A percentile compares a stretch with the other conserved stretches of the same genome.
Evolutionary conservation across 805 yeast species (phyloP).

Genomic region (Wickerhamomyces mucosus): DNA sequence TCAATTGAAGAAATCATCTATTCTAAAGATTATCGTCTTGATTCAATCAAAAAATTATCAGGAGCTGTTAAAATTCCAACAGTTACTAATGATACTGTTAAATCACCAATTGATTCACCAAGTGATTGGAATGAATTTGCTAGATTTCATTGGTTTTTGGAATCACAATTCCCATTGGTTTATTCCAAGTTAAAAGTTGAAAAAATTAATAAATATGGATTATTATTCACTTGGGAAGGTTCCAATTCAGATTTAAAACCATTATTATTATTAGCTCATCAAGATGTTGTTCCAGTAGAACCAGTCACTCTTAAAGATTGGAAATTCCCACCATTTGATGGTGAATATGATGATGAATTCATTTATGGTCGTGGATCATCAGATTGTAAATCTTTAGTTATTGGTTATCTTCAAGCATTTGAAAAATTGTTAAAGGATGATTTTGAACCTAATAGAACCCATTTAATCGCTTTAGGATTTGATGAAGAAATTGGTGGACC

Average conservation of each 20-base stretch:
- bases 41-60: conserved; percentile 32
- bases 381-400: conserved; percentile 64
- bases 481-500: conserved; percentile 68
- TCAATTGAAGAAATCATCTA: conserved; percentile 25
- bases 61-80: conserved; percentile 48
- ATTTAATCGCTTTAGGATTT: conserved; percentile 58
- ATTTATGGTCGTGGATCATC: conserved; percentile 69
- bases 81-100: conserved; percentile 7
- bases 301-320: conserved; percentile 45
- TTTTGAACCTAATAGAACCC: conserved; percentile 45
- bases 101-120: conserved; percentile 23
- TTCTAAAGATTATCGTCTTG: conserved; percentile 23
- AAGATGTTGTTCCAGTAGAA: conserved; percentile 74
- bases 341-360: conserved; percentile 50
- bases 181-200: conserved; percentile 37
- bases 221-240: conserved; percentile 59
- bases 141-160: conserved; percentile 43
- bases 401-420: conserved; percentile 52
- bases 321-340: conserved; percentile 57
- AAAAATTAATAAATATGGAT: conserved; percentile 49
- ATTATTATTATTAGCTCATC: conserved; percentile 61
- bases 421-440: conserved; percentile 38
- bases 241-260: conserved; percentile 44
- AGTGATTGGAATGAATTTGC: conserved; percentile 14
- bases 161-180: conserved; percentile 43